Evolutionary conservation across 257 asterid genomes (phyloP), one percentile per base, ranked within the genome.

Genomic region (Salvia splendens): DNA sequence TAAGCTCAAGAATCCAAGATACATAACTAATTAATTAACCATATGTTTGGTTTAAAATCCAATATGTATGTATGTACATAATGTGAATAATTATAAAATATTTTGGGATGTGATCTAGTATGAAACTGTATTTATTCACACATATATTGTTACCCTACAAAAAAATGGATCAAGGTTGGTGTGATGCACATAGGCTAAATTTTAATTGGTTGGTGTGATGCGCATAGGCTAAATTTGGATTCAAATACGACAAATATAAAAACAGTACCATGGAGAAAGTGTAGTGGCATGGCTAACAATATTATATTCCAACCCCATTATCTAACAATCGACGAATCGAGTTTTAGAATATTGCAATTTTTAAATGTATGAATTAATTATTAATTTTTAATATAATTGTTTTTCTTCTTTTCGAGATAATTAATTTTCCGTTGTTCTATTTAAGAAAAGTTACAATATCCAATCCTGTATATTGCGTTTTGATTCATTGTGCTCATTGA

Each of bases 201-300:
- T 24, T 28, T 49, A 1, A 5, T 20, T 30, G 28, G 11, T 17
- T 17, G 20, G 20, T 17, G 20, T 17, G 20, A 17, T 17, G 20
- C 20, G 1, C 20, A 17, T 17, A 17, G 20, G 20, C 20, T 17
- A 17, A 55, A 2, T 12, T 24, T 28, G 11, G 42, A 6, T 65
- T 51, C 38, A 56, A 20, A 70, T 43, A 42, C 65, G 80, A 76
- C 80, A 65, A 65, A 65, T 64, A 61, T 42, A 65, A 76, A 70
- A 70, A 76, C 80, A 76, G 51, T 59, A 8, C 9, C 38, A 12
- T 36, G 51, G 20, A 40, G 40, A 48, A 28, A 57, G 64, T 53
- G 14, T 48, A 35, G 4, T 47, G 68, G 53, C 38, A 36, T 54
- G 61, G 33, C 38, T 56, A 45, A 12, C 61, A 38, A 12, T 70